These are phyloP conservation scores for Blakeslea trispora DNA, from an alignment of 371 early-diverging fungal species.

Conservation along the genomic window DNA sequence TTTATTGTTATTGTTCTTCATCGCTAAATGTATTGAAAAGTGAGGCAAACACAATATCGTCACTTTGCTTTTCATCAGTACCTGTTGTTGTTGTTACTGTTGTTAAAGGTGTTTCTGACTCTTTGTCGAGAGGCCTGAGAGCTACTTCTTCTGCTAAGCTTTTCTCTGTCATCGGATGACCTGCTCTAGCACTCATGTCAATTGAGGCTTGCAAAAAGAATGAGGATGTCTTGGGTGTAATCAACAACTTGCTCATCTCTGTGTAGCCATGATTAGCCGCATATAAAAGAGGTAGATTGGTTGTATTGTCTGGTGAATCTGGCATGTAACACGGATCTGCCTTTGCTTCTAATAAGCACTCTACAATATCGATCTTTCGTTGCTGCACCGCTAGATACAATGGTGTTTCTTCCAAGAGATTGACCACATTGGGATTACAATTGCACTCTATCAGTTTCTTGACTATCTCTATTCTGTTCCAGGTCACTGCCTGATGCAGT, in stretches of 20 bases:
- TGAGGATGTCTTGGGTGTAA: constrained; percentile 33
- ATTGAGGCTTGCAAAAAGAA: constrained; percentile 36
- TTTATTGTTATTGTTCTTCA: constrained; percentile 31
- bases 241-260: constrained; percentile 42
- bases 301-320: constrained; percentile 12
- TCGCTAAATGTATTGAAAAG: constrained; percentile 43
- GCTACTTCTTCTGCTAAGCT: constrained; percentile 14
- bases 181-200: constrained; percentile 33
- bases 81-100: background rate
- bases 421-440: constrained; percentile 38
- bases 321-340: constrained; percentile 37
- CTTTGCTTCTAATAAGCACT: constrained; percentile 37
- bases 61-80: constrained; percentile 5
- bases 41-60: constrained; percentile 27
- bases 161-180: constrained; percentile 21
- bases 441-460: constrained; percentile 31
- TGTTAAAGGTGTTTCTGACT: too few species aligned
- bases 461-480: constrained; percentile 48
- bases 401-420: constrained; percentile 48
- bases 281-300: constrained; percentile 46
- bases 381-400: constrained; percentile 51
- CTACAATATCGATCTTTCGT: constrained; percentile 48
- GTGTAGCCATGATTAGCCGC: constrained; percentile 54
- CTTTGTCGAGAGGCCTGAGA: background rate
- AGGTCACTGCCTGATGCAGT: constrained; percentile 47